A percentile compares a stretch with the other conserved stretches of the same genome.
These are phyloP conservation scores for Dendrobium huoshanense DNA, from an alignment of 106 monocot species.

Conservation along the genomic window DNA sequence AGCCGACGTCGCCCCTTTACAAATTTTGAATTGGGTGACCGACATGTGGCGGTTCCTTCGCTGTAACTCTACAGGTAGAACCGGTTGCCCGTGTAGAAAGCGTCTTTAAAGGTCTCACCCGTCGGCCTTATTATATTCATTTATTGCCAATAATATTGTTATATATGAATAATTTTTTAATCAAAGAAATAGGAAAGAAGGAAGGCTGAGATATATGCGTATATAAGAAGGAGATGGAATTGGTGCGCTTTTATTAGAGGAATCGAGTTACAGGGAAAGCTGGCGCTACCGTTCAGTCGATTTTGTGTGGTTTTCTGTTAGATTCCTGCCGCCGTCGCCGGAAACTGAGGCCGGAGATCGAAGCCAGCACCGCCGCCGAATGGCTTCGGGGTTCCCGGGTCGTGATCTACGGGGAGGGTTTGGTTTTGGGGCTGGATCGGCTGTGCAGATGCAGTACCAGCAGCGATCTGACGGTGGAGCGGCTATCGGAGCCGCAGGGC, in stretches of 20 bases:
- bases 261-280: background rate
- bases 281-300: constrained; percentile 1
- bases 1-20: constrained; percentile 11
- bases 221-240: constrained; percentile 3
- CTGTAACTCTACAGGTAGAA: background rate
- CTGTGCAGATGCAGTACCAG: constrained; percentile 10
- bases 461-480: constrained; percentile 10
- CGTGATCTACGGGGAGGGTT: constrained; percentile 10
- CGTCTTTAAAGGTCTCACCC: constrained; percentile 5
- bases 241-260: constrained; percentile 1
- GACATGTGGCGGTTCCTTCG: background rate
- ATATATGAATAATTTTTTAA: background rate
- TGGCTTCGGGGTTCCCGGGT: constrained; percentile 11
- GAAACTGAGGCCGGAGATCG: background rate
- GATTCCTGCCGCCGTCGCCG: background rate
- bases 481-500: background rate
- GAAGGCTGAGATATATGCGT: background rate
- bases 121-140: constrained; percentile 6
- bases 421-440: constrained; percentile 12
- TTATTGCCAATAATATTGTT: background rate
- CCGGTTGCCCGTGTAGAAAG: background rate
- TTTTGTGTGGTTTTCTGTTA: background rate
- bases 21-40: constrained; percentile 1
- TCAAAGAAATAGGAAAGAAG: background rate
- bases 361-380: background rate